phyloP scores from a whole-genome alignment of 768 basidiomycete species.

The Gloeostereum incarnatum region DNA sequence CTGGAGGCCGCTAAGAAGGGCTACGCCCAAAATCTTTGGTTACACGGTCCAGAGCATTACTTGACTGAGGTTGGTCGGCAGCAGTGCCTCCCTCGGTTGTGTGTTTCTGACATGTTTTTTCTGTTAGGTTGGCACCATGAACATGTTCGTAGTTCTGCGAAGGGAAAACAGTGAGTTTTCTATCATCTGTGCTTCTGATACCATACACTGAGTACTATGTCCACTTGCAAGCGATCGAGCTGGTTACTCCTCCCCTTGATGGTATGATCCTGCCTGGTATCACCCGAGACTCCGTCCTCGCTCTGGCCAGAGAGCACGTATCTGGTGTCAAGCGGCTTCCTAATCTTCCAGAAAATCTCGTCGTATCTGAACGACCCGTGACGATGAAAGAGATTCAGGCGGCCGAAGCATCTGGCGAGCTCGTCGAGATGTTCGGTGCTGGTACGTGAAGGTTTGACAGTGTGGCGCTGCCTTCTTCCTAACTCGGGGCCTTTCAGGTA shows the following conservation, averaged over 20 bases:
- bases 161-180: conserved; percentile 48
- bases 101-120: background rate
- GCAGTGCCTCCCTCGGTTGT: background rate
- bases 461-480: conserved; percentile 1
- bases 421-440: conserved; percentile 79
- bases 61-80: conserved; percentile 40
- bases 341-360: conserved; percentile 45
- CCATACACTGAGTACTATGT: background rate
- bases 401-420: conserved; percentile 45
- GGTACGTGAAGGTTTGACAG: conserved; percentile 30
- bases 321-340: conserved; percentile 32
- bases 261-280: conserved; percentile 92
- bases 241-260: conserved; percentile 83
- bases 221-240: conserved; percentile 49
- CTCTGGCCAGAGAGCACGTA: conserved; percentile 57
- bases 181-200: conserved; percentile 2
- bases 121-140: conserved; percentile 80
- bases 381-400: conserved; percentile 69
- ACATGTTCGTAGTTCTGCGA: conserved; percentile 72
- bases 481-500: conserved; percentile 33
- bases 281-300: conserved; percentile 78
- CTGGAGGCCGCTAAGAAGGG: conserved; percentile 65
- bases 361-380: conserved; percentile 59
- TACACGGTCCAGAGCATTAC: conserved; percentile 61
- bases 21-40: conserved; percentile 87